phyloP scores from a whole-genome alignment of 169 alveolate genomes.

The Eimeria falciformis region DNA sequence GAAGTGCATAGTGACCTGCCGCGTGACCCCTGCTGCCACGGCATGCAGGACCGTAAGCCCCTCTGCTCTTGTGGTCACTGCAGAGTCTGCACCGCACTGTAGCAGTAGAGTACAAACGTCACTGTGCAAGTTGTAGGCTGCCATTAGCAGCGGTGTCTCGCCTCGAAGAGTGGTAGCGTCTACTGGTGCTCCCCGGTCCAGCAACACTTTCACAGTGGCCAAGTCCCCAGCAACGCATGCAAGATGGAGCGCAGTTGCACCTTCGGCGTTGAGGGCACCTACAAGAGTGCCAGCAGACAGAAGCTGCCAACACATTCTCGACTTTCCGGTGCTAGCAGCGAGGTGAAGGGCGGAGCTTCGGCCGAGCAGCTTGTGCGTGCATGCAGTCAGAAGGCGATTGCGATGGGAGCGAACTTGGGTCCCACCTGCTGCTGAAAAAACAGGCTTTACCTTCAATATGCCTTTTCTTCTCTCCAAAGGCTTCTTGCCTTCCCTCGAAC shows the following conservation, averaged over 20 bases:
- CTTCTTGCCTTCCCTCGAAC: background rate
- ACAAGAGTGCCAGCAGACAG: slow-evolving; percentile 87
- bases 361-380: slow-evolving; percentile 87
- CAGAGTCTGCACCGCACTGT: slow-evolving; percentile 82
- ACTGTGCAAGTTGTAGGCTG: slow-evolving; percentile 87
- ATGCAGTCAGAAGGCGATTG: slow-evolving; percentile 81
- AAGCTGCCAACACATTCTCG: slow-evolving; percentile 85
- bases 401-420: background rate
- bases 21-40: slow-evolving; percentile 68
- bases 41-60: slow-evolving; percentile 78
- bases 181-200: slow-evolving; percentile 83
- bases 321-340: slow-evolving; percentile 91
- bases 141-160: slow-evolving; percentile 90
- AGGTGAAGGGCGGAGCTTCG: slow-evolving; percentile 88
- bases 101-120: slow-evolving; percentile 83
- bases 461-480: background rate
- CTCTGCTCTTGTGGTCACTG: slow-evolving; percentile 51
- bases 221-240: slow-evolving; percentile 89
- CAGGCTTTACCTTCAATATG: background rate
- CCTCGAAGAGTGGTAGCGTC: slow-evolving; percentile 85
- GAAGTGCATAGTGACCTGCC: slow-evolving; percentile 34
- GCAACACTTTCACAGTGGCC: slow-evolving; percentile 85
- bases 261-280: slow-evolving; percentile 86
- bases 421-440: background rate
- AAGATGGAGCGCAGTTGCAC: slow-evolving; percentile 92